Percentiles rank a stretch among this genome's conserved stretches.
These are phyloP conservation scores for Chaetomium sp. DNA, from an alignment of 2,329 filamentous ascomycete species.

Conservation along the genomic window DNA sequence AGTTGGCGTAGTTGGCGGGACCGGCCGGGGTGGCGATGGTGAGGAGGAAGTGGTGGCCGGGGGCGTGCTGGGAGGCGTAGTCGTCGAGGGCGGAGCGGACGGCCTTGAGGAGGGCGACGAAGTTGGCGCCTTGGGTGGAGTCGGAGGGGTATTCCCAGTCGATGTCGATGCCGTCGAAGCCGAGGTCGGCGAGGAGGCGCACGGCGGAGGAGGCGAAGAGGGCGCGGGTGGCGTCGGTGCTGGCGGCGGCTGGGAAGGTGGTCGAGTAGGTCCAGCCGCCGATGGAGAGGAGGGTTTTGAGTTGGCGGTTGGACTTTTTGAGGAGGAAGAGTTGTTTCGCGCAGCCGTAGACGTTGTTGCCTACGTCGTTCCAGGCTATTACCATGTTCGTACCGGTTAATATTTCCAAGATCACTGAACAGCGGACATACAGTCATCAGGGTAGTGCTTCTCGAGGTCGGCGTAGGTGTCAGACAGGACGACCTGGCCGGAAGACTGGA, in stretches of 20 bases:
- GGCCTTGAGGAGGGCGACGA: slow-evolving; percentile 39
- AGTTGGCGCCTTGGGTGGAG: slow-evolving; percentile 37
- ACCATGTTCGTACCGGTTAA: background rate
- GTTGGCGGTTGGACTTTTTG: slow-evolving; percentile 68
- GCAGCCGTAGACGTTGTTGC: slow-evolving; percentile 73
- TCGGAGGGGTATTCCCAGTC: slow-evolving; percentile 39
- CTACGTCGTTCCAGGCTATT: slow-evolving; percentile 51
- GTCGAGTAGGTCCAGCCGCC: slow-evolving; percentile 80
- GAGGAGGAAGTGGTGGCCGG: slow-evolving; percentile 46
- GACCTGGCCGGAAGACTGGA: slow-evolving; percentile 65
- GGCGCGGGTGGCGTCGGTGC: slow-evolving; percentile 53
- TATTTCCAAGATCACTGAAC: background rate
- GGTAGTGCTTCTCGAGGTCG: slow-evolving; percentile 67
- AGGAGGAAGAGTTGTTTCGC: slow-evolving; percentile 72
- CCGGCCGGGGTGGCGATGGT: slow-evolving; percentile 48
- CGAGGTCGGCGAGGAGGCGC: slow-evolving; percentile 64
- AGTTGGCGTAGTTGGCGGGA: slow-evolving; percentile 39
- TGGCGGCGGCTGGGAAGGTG: slow-evolving; percentile 64
- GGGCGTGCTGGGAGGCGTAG: slow-evolving; percentile 39
- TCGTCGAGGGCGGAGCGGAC: slow-evolving; percentile 42
- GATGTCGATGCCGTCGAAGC: slow-evolving; percentile 47
- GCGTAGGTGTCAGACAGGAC: slow-evolving; percentile 63
- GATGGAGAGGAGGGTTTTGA: slow-evolving; percentile 74
- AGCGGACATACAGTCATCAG: slow-evolving; percentile 49
- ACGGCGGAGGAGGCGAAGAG: slow-evolving; percentile 66